These are phyloP conservation scores for Trichoderma reesei DNA, from an alignment of 495 filamentous ascomycete species.

Conservation along the genomic window DNA sequence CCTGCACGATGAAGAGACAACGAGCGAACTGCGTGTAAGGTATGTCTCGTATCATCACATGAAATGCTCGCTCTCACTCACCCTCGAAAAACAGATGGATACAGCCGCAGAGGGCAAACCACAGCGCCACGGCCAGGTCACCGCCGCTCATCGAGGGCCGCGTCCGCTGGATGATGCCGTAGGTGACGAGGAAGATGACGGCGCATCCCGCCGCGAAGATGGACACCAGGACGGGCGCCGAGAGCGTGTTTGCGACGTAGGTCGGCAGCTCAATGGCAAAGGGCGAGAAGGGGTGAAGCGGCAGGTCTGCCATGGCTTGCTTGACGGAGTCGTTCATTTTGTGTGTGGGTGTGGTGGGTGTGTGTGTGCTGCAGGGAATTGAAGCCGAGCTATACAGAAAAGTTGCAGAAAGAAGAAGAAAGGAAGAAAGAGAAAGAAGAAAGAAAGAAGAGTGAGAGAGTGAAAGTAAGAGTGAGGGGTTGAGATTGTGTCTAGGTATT, in stretches of 20 bases:
- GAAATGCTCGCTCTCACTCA: not conserved
- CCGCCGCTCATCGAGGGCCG: constrained; percentile 24
- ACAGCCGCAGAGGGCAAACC: constrained; percentile 46
- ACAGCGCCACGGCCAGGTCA: constrained; percentile 37
- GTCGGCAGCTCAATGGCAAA: constrained; percentile 30
- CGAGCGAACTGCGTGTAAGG: not conserved
- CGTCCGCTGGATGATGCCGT: constrained; percentile 23
- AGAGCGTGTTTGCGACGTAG: constrained; percentile 39
- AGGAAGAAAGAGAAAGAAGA: not conserved
- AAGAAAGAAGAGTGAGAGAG: not conserved
- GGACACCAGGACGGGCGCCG: constrained; percentile 29
- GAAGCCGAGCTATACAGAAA: not conserved
- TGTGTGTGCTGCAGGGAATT: not conserved
- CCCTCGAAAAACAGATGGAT: constrained; percentile 52
- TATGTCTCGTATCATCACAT: not conserved
- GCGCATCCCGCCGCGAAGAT: constrained; percentile 33
- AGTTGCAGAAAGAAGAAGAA: not conserved
- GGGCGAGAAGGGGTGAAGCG: constrained; percentile 41
- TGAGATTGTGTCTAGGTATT: too few relatives aligned
- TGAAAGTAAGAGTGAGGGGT: too few relatives aligned
- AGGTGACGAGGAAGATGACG: constrained; percentile 32
- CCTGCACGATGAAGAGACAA: not conserved
- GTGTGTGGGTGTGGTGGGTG: too few relatives aligned
- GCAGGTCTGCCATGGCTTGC: constrained; percentile 8
- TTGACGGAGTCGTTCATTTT: not conserved